Percentiles rank a stretch among this genome's conserved stretches.
Conservation (phyloP, 345 rosid genomes). For the Clarkia xantiana region DNA sequence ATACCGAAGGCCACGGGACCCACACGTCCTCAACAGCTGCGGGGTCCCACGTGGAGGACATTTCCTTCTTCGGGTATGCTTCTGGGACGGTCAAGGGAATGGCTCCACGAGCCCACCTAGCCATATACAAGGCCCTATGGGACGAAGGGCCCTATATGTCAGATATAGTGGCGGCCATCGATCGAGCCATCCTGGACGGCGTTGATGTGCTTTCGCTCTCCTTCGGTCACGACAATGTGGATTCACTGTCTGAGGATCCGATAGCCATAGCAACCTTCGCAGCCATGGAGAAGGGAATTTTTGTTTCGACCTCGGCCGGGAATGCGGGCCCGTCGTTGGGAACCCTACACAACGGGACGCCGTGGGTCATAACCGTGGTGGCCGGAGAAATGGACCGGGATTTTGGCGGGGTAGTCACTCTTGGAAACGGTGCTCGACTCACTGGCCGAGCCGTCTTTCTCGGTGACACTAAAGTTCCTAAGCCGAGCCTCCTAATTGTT, state of each 20-base stretch:
- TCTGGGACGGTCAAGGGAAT: slow-evolving; percentile 27
- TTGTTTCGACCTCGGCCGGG: slow-evolving; percentile 44
- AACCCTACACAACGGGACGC: slow-evolving; percentile 30
- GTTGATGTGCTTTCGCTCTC: slow-evolving; percentile 41
- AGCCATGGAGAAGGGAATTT: slow-evolving; percentile 30
- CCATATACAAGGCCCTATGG: slow-evolving; percentile 40
- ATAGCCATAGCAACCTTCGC: slow-evolving; percentile 40
- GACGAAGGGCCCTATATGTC: slow-evolving; percentile 17
- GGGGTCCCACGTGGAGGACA: slow-evolving; percentile 19
- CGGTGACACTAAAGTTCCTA: slow-evolving; percentile 6
- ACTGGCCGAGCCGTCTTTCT: slow-evolving; percentile 23
- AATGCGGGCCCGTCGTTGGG: slow-evolving; percentile 17
- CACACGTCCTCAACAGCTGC: slow-evolving; percentile 47
- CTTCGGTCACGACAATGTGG: slow-evolving; percentile 19
- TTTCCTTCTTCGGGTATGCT: slow-evolving; percentile 35
- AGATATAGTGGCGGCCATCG: slow-evolving; percentile 35
- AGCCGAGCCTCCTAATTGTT: slow-evolving; percentile 1
- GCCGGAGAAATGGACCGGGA: slow-evolving; percentile 31
- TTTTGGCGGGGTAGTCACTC: slow-evolving; percentile 15
- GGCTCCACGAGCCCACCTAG: slow-evolving; percentile 32
- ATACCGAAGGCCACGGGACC: slow-evolving; percentile 41
- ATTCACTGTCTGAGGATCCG: slow-evolving; percentile 26
- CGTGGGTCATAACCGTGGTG: slow-evolving; percentile 37
- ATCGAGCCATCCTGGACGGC: slow-evolving; percentile 38
- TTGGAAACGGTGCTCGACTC: slow-evolving; percentile 14